These are phyloP conservation scores for Coriolopsis trogii DNA, from an alignment of 1,284 basidiomycete species.

Conservation along the genomic window DNA sequence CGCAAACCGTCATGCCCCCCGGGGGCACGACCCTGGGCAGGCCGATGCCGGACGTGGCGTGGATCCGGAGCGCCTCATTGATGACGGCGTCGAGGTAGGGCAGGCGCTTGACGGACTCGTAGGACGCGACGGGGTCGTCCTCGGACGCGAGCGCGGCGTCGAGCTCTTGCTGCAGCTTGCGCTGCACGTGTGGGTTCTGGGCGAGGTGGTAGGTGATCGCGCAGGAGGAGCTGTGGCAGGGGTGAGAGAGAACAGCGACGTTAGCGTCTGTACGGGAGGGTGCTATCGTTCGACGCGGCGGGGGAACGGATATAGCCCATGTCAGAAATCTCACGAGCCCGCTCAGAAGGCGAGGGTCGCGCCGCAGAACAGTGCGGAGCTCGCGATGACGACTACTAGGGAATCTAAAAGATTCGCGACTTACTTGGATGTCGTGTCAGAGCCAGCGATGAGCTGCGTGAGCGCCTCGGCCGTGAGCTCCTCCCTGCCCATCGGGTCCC, in stretches of 20 bases:
- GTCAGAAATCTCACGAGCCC: too few relatives aligned
- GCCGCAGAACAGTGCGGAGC: too few relatives aligned
- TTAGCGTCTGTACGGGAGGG: too few relatives aligned
- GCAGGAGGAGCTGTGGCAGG: conserved; percentile 66
- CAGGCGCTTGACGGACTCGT: conserved; percentile 67
- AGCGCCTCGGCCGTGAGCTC: conserved; percentile 89
- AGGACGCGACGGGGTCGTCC: conserved; percentile 57
- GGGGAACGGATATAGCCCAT: too few relatives aligned
- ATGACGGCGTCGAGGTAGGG: conserved; percentile 83
- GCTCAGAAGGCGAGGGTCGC: too few relatives aligned
- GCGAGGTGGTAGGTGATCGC: conserved; percentile 87
- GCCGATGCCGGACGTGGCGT: conserved; percentile 82
- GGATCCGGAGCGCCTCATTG: conserved; percentile 80
- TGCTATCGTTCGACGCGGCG: too few relatives aligned
- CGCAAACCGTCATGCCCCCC: conserved; percentile 64
- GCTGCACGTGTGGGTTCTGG: conserved; percentile 63
- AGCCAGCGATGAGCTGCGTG: conserved; percentile 85
- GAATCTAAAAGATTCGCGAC: conserved; percentile 25
- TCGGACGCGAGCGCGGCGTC: conserved; percentile 71
- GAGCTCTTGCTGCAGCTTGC: conserved; percentile 78
- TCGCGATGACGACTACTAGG: too few relatives aligned
- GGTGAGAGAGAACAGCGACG: too few relatives aligned
- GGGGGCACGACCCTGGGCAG: conserved; percentile 79
- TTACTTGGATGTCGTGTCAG: conserved; percentile 84
- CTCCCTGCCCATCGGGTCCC: conserved; percentile 75